These are phyloP conservation scores for Cardiosporidium cionae DNA, from an alignment of 169 alveolate species.

Conservation along the genomic window DNA sequence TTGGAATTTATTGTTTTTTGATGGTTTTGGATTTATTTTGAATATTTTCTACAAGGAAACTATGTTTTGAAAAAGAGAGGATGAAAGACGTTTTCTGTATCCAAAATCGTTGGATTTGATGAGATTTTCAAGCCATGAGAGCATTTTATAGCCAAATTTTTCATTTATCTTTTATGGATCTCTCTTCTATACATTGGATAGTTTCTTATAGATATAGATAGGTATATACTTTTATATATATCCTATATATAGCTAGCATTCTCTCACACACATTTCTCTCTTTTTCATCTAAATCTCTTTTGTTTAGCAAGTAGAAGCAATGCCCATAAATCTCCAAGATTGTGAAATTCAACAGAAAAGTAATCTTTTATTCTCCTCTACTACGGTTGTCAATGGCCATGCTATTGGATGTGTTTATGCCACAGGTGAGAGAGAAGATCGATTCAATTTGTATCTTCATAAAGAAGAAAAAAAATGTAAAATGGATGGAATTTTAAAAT, in stretches of 20 bases:
- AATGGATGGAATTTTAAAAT: too few species aligned
- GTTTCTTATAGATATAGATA: not conserved
- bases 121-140: not conserved
- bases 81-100: not conserved
- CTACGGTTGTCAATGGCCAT: constrained; percentile 85
- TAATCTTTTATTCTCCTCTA: constrained; percentile 81
- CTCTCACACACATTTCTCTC: not conserved
- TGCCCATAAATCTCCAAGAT: constrained; percentile 38
- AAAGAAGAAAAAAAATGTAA: too few species aligned
- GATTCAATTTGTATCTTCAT: too few species aligned
- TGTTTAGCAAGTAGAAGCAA: constrained; percentile 44
- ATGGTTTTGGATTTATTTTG: too few species aligned
- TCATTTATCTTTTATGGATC: not conserved
- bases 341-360: constrained; percentile 62
- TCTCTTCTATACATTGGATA: not conserved
- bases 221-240: not conserved
- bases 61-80: too few species aligned
- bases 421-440: too few species aligned
- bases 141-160: not conserved
- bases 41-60: too few species aligned
- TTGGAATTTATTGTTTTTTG: too few species aligned
- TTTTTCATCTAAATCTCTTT: not conserved
- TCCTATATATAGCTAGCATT: not conserved
- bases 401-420: constrained; percentile 86
- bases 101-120: not conserved